A percentile compares a stretch with the other conserved stretches of the same genome.
These are phyloP conservation scores for Erysimum cheiri DNA, from an alignment of 441 rosid genomes.

Conservation along the genomic window DNA sequence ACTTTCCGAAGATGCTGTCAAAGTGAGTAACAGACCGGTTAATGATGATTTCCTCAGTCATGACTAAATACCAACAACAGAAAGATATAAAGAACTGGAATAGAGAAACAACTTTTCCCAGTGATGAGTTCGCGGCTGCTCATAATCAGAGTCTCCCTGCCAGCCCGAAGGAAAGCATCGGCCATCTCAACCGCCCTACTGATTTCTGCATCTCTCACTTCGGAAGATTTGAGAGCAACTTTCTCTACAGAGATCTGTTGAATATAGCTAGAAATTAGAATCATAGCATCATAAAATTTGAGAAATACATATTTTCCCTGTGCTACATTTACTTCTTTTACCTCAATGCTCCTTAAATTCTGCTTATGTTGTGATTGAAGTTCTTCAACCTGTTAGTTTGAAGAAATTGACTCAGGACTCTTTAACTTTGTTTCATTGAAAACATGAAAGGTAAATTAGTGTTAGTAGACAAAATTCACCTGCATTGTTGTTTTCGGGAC, in stretches of 20 bases:
- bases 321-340: slow-evolving; percentile 40
- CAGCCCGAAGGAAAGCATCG: slow-evolving; percentile 63
- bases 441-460: slow-evolving; percentile 19
- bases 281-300: background rate
- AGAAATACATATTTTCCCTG: background rate
- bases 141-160: slow-evolving; percentile 83
- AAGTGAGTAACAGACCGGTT: slow-evolving; percentile 37
- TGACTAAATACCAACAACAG: background rate
- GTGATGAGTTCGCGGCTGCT: slow-evolving; percentile 91
- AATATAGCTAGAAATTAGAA: slow-evolving; percentile 36
- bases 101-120: slow-evolving; percentile 69
- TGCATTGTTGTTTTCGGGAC: slow-evolving; percentile 98
- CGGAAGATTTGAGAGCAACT: slow-evolving; percentile 76
- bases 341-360: slow-evolving; percentile 78
- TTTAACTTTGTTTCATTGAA: background rate
- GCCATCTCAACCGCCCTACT: slow-evolving; percentile 79
- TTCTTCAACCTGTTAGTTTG: slow-evolving; percentile 73
- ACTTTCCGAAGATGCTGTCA: slow-evolving; percentile 89
- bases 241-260: slow-evolving; percentile 83
- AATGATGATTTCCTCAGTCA: slow-evolving; percentile 27
- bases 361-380: slow-evolving; percentile 71
- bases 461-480: slow-evolving; percentile 50
- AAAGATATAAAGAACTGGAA: slow-evolving; percentile 22
- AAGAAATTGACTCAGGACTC: slow-evolving; percentile 24
- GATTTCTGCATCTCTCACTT: slow-evolving; percentile 83